Percentiles rank a stretch among this genome's conserved stretches.
phyloP scores from a whole-genome alignment of 495 filamentous ascomycete genomes.

The Amorphotheca resinae region DNA sequence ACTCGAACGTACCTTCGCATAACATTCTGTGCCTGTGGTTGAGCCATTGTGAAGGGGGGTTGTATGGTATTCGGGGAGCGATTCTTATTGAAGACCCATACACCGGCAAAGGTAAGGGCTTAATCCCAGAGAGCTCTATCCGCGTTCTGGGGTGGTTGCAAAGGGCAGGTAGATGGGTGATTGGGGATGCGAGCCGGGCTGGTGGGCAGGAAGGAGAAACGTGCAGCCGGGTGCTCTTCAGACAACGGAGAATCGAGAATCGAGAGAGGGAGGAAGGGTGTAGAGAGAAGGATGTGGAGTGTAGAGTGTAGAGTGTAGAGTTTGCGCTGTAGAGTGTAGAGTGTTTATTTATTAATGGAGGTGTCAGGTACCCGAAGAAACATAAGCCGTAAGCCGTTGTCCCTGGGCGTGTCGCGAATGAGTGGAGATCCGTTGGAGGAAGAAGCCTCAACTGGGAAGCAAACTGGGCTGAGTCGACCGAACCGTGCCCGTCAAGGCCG shows the following conservation, averaged over 20 bases:
- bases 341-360: too few species aligned
- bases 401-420: slow-evolving; percentile 5
- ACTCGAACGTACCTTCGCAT: slow-evolving; percentile 50
- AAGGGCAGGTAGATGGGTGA: slow-evolving; percentile 1
- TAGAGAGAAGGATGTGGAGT: too few species aligned
- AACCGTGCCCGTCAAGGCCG: slow-evolving; percentile 13
- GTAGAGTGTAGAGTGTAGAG: too few species aligned
- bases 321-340: too few species aligned
- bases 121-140: not conserved
- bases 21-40: slow-evolving; percentile 52
- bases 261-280: not conserved
- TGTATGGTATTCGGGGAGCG: not conserved
- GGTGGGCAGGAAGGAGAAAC: not conserved
- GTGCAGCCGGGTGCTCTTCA: not conserved
- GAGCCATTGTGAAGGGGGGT: slow-evolving; percentile 19
- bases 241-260: too few species aligned
- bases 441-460: slow-evolving; percentile 6
- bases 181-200: slow-evolving; percentile 15
- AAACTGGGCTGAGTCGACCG: slow-evolving; percentile 15
- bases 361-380: too few species aligned
- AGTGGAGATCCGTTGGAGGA: slow-evolving; percentile 11
- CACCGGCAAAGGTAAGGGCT: slow-evolving; percentile 10
- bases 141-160: slow-evolving; percentile 1
- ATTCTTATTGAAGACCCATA: slow-evolving; percentile 3
- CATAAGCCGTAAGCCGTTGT: too few species aligned